Conservation (phyloP, 805 yeast species). For the Yarrowia keelungensis region DNA sequence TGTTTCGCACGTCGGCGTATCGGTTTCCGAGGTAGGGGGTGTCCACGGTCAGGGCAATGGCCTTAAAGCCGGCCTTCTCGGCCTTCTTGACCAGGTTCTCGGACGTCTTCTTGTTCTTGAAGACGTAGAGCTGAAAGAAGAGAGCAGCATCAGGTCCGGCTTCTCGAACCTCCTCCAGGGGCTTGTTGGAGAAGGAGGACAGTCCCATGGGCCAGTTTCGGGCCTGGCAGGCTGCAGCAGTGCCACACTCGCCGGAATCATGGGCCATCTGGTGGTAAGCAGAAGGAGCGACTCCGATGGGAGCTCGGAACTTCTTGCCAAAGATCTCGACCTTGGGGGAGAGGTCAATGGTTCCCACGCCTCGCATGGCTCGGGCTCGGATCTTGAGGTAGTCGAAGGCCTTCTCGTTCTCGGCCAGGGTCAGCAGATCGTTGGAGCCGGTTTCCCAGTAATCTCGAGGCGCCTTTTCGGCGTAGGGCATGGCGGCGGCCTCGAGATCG, state of each 20-base stretch:
- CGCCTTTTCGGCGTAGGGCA: conserved; percentile 40
- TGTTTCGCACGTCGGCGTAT: conserved; percentile 55
- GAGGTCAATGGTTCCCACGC: conserved; percentile 46
- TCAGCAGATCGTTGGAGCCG: conserved; percentile 47
- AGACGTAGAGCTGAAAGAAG: conserved; percentile 48
- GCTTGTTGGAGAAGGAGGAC: conserved; percentile 45
- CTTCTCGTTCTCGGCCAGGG: conserved; percentile 46
- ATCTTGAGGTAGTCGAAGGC: conserved; percentile 46
- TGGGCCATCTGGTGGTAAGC: conserved; percentile 50
- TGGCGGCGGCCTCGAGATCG: conserved; percentile 41
- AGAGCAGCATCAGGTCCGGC: conserved; percentile 45
- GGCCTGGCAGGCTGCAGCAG: conserved; percentile 49
- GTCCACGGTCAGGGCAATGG: conserved; percentile 62
- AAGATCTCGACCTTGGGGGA: conserved; percentile 43
- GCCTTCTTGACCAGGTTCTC: conserved; percentile 44
- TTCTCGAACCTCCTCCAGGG: conserved; percentile 46
- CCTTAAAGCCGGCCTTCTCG: conserved; percentile 52
- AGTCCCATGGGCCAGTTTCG: conserved; percentile 48
- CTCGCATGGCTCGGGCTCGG: conserved; percentile 47
- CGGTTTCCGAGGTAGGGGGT: conserved; percentile 62
- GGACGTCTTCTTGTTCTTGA: conserved; percentile 46
- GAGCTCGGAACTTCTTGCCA: conserved; percentile 46
- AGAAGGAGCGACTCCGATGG: conserved; percentile 51
- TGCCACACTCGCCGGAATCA: conserved; percentile 49
- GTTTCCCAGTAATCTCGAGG: conserved; percentile 46